Conservation (phyloP, 2,329 filamentous ascomycete genomes). For the Trichoderma sp. region DNA sequence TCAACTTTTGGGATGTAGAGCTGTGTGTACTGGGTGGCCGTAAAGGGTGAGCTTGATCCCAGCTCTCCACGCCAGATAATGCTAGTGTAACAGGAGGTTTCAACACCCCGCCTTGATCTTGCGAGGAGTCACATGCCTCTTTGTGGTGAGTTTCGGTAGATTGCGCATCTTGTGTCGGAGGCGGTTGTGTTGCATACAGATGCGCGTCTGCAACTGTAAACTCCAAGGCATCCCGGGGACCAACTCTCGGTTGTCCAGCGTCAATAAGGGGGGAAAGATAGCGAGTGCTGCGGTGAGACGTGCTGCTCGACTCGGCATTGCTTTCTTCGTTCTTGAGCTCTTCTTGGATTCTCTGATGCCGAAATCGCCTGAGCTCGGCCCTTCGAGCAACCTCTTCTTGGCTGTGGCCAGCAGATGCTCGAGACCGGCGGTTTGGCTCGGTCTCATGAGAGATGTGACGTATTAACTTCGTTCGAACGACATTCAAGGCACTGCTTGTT, state of each 20-base stretch:
- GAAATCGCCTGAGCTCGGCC: conserved; percentile 54
- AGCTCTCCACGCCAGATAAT: not conserved
- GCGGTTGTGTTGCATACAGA: not conserved
- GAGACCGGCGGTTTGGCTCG: conserved; percentile 39
- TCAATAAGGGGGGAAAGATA: conserved; percentile 30
- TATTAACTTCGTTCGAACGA: conserved; percentile 45
- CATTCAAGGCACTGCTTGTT: conserved; percentile 42
- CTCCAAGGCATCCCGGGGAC: conserved; percentile 50
- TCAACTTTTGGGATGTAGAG: conserved; percentile 18
- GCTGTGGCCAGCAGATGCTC: conserved; percentile 43
- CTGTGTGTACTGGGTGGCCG: conserved; percentile 9
- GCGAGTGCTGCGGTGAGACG: conserved; percentile 28
- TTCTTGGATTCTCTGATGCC: conserved; percentile 56
- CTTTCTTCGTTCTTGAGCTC: conserved; percentile 50
- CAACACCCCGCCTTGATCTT: not conserved
- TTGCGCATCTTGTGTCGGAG: not conserved
- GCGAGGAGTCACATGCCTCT: not conserved
- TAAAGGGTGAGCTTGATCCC: not conserved
- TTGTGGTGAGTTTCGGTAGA: not conserved
- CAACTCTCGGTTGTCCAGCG: conserved; percentile 33
- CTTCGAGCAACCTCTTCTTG: conserved; percentile 53
- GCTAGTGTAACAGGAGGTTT: not conserved
- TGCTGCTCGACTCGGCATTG: conserved; percentile 34
- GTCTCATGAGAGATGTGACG: conserved; percentile 47
- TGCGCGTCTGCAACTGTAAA: conserved; percentile 31